phyloP scores from a whole-genome alignment of 2,329 filamentous ascomycete genomes.

The Ascocoryne sarcoides region DNA sequence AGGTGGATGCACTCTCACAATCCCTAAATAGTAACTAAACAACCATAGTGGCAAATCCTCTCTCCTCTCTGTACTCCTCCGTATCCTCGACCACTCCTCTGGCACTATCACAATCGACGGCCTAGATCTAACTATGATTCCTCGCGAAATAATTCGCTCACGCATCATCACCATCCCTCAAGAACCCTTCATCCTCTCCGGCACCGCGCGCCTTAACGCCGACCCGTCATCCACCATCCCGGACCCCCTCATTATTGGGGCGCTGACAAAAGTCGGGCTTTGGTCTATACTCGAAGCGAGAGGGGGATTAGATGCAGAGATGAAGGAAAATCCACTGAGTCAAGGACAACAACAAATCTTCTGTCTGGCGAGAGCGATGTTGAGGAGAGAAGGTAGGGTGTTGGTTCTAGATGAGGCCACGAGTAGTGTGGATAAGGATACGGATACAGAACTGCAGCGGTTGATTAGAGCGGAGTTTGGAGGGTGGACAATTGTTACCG shows the following conservation, averaged over 20 bases:
- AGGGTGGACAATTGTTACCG: constrained; percentile 38
- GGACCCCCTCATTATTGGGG: constrained; percentile 69
- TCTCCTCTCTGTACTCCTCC: constrained; percentile 55
- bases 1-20: not conserved
- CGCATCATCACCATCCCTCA: constrained; percentile 36
- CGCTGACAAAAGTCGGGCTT: constrained; percentile 64
- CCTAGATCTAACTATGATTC: constrained; percentile 32
- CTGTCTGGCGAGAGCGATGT: constrained; percentile 36
- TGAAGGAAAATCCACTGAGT: constrained; percentile 28
- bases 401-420: constrained; percentile 29
- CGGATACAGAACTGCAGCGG: constrained; percentile 20
- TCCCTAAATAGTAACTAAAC: constrained; percentile 29
- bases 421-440: constrained; percentile 28
- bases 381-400: constrained; percentile 25
- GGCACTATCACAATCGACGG: constrained; percentile 36
- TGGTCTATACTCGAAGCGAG: constrained; percentile 30
- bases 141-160: constrained; percentile 33
- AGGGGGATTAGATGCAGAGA: constrained; percentile 27
- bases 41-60: constrained; percentile 34
- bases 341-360: constrained; percentile 42
- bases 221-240: constrained; percentile 31
- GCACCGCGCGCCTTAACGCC: constrained; percentile 23
- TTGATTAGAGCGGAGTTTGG: constrained; percentile 42
- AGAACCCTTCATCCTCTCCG: constrained; percentile 34
- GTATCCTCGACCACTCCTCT: constrained; percentile 76